These are phyloP conservation scores for Colletotrichum sublineola DNA, from an alignment of 2,329 filamentous ascomycete genomes.

Conservation along the genomic window DNA sequence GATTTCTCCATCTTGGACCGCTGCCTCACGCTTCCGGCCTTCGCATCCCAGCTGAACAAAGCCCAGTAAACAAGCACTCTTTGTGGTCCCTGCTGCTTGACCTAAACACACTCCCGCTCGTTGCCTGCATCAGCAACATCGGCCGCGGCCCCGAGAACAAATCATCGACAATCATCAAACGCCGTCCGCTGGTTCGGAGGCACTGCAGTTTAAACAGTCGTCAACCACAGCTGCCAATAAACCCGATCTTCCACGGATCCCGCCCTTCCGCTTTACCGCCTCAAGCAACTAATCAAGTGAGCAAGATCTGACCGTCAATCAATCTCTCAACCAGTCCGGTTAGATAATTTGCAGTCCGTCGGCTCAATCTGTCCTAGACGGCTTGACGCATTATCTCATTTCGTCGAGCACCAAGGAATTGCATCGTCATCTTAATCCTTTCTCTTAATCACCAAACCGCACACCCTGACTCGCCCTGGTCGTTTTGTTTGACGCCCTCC, in stretches of 20 bases:
- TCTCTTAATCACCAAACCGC: constrained; percentile 7
- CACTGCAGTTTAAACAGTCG: not conserved
- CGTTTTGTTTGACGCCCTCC: constrained; percentile 40
- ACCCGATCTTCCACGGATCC: constrained; percentile 16
- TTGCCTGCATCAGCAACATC: constrained; percentile 5
- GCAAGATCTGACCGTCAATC: constrained; percentile 32
- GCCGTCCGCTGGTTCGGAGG: constrained; percentile 36
- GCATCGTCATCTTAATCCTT: constrained; percentile 14
- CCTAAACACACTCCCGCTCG: not conserved
- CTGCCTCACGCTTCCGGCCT: constrained; percentile 37
- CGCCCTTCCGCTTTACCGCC: constrained; percentile 36
- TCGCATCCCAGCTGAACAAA: constrained; percentile 36
- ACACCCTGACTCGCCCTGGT: constrained; percentile 36
- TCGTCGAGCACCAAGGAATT: constrained; percentile 15
- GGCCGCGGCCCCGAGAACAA: constrained; percentile 21
- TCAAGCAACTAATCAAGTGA: constrained; percentile 19
- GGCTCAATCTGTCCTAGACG: constrained; percentile 38
- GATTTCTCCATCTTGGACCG: constrained; percentile 28
- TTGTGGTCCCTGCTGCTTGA: constrained; percentile 17
- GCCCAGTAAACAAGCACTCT: constrained; percentile 15
- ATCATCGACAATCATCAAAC: constrained; percentile 37
- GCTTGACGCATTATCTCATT: constrained; percentile 26
- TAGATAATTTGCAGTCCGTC: constrained; percentile 12
- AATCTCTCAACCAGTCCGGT: constrained; percentile 33
- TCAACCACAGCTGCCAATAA: not conserved